Base-by-base conservation (phyloP, 148 eudicot species). In the Fallopia convolvulus region DNA sequence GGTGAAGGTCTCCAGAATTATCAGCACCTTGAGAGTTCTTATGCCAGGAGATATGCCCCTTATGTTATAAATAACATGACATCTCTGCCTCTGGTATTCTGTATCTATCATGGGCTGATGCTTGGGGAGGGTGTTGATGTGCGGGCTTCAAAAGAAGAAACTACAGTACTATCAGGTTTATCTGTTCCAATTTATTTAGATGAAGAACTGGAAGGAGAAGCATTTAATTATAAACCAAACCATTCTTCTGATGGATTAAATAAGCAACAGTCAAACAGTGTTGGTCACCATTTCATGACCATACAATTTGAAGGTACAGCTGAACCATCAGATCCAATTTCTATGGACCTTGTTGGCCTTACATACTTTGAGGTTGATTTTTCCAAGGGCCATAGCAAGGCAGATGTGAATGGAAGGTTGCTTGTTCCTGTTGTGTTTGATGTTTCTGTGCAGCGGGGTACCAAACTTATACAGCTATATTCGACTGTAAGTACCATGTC, bases 321-420 rank as follows among this genome's bases (percentile, higher is more conserved):
- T 76, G 78, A 80, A 42, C 87, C 89, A 72, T 93, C 99, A 36
- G 80, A 83, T 78, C 97, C 97, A 55, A 90, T 92, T 61, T 92
- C 97, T 71, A 91, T 95, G 92, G 99, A 95, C 87, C 91, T 92
- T 81, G 99, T 91, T 60, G 99, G 99, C 74, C 91, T 88, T 12
- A 89, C 91, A 75, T 93, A 85, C 80, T 91, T 95, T 81, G 94
- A 90, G 83, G 93, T 89, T 14, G 89, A 92, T 80, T 95, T 92
- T 87, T 92, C 99, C 17, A 89, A 90, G 77, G 88, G 84, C 72
- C 79, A 76, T 60, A 82, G 68, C 75, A 83, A 71, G 40, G 52
- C 76, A 63, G 83, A 77, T 77, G 78, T 82, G 81, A 79, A 80
- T 44, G 83, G 80, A 73, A 93, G 97, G 56, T 90, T 89, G 82